These are phyloP conservation scores for Picea glauca DNA, from an alignment of 75 land plant genomes.

Conservation along the genomic window DNA sequence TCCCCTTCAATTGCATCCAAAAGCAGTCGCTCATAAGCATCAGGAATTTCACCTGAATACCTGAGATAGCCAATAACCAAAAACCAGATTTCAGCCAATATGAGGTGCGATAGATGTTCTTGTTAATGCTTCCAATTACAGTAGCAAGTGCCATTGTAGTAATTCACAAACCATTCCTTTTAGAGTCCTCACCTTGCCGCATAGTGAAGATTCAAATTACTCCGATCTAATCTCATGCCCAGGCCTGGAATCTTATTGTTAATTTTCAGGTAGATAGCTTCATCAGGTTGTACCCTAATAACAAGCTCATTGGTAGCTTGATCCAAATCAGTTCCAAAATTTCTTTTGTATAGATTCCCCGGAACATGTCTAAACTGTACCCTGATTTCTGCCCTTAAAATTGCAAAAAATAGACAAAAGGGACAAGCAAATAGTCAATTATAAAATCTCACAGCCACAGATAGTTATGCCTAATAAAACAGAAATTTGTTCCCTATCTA, in stretches of 20 bases:
- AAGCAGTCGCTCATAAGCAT: conserved; percentile 89
- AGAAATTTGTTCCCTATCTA: background rate
- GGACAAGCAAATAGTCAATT: background rate
- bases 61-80: conserved; percentile 25
- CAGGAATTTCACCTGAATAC: conserved; percentile 83
- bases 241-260: conserved; percentile 95
- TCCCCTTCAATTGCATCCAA: conserved; percentile 96
- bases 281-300: conserved; percentile 93
- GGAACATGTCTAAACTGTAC: conserved; percentile 97
- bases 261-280: conserved; percentile 95
- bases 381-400: conserved; percentile 84
- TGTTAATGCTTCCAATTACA: background rate
- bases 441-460: background rate
- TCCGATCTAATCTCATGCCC: conserved; percentile 92
- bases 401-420: background rate
- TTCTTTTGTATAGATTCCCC: conserved; percentile 82
- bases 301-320: conserved; percentile 94
- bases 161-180: conserved; percentile 1
- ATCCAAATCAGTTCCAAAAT: conserved; percentile 82
- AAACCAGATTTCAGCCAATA: conserved; percentile 1
- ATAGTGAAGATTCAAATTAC: conserved; percentile 87
- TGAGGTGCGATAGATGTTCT: background rate
- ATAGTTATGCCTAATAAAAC: background rate
- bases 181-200: conserved; percentile 60
- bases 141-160: background rate